Evolutionary conservation across 2,329 filamentous ascomycete species (phyloP), one percentile per base, ranked within the genome.

Genomic region (Stachybotrys chartarum): DNA sequence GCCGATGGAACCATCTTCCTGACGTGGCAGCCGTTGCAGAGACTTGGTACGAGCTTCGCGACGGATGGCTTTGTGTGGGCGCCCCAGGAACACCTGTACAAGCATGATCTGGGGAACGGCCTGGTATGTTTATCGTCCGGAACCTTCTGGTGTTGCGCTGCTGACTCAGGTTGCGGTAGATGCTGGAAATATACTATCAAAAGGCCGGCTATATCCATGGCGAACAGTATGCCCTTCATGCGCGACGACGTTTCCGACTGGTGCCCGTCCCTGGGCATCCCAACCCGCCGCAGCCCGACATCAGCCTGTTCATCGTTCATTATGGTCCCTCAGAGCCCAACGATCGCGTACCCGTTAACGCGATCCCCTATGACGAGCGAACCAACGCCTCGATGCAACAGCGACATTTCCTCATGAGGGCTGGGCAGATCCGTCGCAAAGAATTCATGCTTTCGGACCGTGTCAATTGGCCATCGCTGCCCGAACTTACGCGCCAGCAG

Each of bases 1-100:
- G 80, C 80, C 53, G 90, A 96, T 71, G 91, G 91, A 55, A 87
- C 86, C 8, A 82, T 96, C 49, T 83, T 94, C 68, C 78, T 97
- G 59, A 88, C 88, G 53, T 97, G 93, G 93, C 91, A 97, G 70
- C 88, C 93, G 2, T 77, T 88, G 53, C 81, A 86, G 63, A 82
- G 86, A 56, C 72, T 89, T 55, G 84, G 83, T 5, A 85, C 82
- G 1, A 87, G 85, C 64, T 96, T 92, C 68, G 86, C 93, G 8
- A 96, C 88, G 42, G 93, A 99, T 75, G 94, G 94, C 50, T 95
- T 92, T 69, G 79, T 97, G 17, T 99, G 92, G 92, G 86, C 86
- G 16, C 88, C 91, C 62, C 82, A 84, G 6, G 93, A 99, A 73
- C 80, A 86, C 54, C 83, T 83, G 48, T 93, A 86, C 62, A 85